phyloP scores from a whole-genome alignment of 2,329 filamentous ascomycete genomes.

The Periconia digitata region DNA sequence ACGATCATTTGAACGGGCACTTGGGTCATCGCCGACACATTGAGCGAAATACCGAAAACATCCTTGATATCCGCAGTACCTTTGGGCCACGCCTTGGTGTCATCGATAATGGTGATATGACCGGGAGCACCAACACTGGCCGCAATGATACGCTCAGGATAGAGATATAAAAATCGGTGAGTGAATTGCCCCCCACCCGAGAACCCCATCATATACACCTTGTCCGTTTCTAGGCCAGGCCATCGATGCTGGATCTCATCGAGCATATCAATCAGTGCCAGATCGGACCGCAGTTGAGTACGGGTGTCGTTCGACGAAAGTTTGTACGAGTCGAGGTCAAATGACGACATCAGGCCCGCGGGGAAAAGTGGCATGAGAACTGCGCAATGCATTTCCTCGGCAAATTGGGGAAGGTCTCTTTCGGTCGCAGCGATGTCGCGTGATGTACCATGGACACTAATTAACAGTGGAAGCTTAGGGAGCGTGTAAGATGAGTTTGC shows the following conservation, averaged over 20 bases:
- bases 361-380: not conserved
- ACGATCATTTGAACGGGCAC: conserved; percentile 1
- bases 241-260: not conserved
- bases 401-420: not conserved
- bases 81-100: not conserved
- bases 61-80: not conserved
- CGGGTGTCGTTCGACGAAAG: not conserved
- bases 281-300: not conserved
- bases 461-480: not conserved
- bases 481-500: not conserved
- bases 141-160: not conserved
- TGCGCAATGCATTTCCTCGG: not conserved
- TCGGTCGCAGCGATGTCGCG: not conserved
- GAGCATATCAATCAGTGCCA: not conserved
- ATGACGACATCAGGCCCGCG: not conserved
- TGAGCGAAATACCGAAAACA: not conserved
- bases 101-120: not conserved
- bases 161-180: not conserved
- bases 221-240: not conserved
- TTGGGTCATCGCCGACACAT: not conserved
- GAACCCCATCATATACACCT: not conserved
- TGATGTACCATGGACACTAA: not conserved
- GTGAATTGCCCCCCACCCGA: not conserved
- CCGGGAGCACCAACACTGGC: not conserved
- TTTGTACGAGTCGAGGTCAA: not conserved